Percentiles rank a stretch among this genome's conserved stretches.
Conservation (phyloP, 164 flowering plant species). For the Hamamelis virginiana region DNA sequence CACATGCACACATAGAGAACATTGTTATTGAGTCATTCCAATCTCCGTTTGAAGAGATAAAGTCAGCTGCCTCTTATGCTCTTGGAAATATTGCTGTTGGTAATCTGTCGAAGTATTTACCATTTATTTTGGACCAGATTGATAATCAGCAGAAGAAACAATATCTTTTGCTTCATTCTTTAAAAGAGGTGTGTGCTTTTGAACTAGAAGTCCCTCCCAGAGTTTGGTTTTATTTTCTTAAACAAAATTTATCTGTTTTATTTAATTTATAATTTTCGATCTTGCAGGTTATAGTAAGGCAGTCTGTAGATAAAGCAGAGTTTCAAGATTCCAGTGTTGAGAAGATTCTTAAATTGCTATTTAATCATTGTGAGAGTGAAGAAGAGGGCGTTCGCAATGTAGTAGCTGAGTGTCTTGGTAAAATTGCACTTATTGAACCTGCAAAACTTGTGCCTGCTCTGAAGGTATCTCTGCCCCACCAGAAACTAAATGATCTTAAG, state of each 20-base stretch:
- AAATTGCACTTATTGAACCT: slow-evolving; percentile 96
- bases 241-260: background rate
- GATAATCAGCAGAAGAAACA: slow-evolving; percentile 99
- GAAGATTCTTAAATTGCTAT: slow-evolving; percentile 81
- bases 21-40: slow-evolving; percentile 95
- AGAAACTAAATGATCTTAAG: background rate
- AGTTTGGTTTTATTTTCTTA: background rate
- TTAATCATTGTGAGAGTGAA: slow-evolving; percentile 98
- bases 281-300: slow-evolving; percentile 95
- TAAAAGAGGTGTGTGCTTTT: slow-evolving; percentile 75
- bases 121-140: slow-evolving; percentile 96
- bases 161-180: slow-evolving; percentile 90
- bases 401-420: slow-evolving; percentile 98
- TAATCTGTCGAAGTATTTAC: slow-evolving; percentile 84
- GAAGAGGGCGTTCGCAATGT: slow-evolving; percentile 99
- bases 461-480: slow-evolving; percentile 52
- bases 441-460: slow-evolving; percentile 91
- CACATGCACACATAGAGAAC: slow-evolving; percentile 80
- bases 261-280: background rate
- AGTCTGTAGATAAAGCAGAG: slow-evolving; percentile 87
- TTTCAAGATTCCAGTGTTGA: slow-evolving; percentile 92
- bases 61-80: slow-evolving; percentile 99
- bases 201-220: background rate
- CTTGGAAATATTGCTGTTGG: slow-evolving; percentile 99
- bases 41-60: slow-evolving; percentile 97